Evolutionary conservation across 371 early-diverging fungal species (phyloP).

Genomic region (Dentiscutata heterogama): DNA sequence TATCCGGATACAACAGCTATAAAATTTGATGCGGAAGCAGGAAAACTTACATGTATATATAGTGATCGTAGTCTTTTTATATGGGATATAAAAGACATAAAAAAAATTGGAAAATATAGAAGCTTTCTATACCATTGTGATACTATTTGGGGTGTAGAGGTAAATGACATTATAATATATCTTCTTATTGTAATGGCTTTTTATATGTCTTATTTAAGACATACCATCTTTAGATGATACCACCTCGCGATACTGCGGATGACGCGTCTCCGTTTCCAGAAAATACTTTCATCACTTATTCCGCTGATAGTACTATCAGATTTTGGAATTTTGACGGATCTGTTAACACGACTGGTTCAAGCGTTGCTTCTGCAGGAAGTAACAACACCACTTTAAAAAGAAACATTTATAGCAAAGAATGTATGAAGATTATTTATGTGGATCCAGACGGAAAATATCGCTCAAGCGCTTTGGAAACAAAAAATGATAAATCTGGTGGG

Average conservation of each 20-base stretch:
- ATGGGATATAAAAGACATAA: conserved; percentile 79
- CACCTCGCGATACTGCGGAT: background rate
- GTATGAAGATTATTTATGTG: conserved; percentile 29
- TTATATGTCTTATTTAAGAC: background rate
- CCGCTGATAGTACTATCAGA: conserved; percentile 83
- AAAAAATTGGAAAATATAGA: conserved; percentile 70
- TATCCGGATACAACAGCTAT: conserved; percentile 75
- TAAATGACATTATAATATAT: conserved; percentile 49
- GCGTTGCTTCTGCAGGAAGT: background rate
- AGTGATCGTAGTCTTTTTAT: conserved; percentile 78
- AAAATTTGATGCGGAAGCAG: conserved; percentile 55
- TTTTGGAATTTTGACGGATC: conserved; percentile 79
- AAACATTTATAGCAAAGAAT: conserved; percentile 40
- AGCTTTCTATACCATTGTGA: conserved; percentile 82
- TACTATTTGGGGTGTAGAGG: conserved; percentile 90
- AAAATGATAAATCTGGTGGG: background rate
- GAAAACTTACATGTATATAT: conserved; percentile 44
- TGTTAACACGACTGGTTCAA: background rate
- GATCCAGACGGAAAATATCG: conserved; percentile 48
- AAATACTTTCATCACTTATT: conserved; percentile 80
- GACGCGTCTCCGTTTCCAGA: conserved; percentile 57
- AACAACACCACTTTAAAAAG: conserved; percentile 4
- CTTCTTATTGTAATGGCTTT: background rate
- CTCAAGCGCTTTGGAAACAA: background rate
- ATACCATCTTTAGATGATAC: conserved; percentile 41